phyloP scores from a whole-genome alignment of 345 rosid genomes.

The Punica granatum region DNA sequence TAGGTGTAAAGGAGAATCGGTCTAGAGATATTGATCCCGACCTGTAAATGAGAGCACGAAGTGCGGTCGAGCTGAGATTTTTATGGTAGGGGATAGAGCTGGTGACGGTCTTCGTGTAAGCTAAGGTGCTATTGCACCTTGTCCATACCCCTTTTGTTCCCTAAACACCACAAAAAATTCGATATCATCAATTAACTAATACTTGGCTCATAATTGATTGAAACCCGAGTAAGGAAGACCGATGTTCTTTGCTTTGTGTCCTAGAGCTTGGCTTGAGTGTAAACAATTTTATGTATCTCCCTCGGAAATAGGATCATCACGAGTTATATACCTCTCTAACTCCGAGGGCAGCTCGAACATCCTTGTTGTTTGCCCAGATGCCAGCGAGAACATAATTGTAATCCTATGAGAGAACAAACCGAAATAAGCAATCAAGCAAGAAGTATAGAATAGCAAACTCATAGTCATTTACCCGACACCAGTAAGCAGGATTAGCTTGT shows the following conservation, averaged over 20 bases:
- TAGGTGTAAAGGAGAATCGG: not conserved
- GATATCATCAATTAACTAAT: not conserved
- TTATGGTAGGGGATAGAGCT: slow-evolving; percentile 17
- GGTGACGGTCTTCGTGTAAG: slow-evolving; percentile 24
- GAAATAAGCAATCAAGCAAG: not conserved
- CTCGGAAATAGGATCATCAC: too few relatives aligned
- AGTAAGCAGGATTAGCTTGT: slow-evolving; percentile 7
- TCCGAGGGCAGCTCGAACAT: slow-evolving; percentile 24
- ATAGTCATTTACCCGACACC: slow-evolving; percentile 23
- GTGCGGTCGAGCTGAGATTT: slow-evolving; percentile 16
- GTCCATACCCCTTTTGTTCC: slow-evolving; percentile 24
- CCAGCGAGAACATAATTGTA: slow-evolving; percentile 26
- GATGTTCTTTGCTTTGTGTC: too few relatives aligned
- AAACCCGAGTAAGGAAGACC: too few relatives aligned
- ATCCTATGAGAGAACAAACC: slow-evolving; percentile 16
- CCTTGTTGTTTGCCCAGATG: slow-evolving; percentile 26
- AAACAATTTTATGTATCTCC: too few relatives aligned
- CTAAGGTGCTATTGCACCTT: slow-evolving; percentile 24
- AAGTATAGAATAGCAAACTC: not conserved
- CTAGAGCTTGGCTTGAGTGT: too few relatives aligned
- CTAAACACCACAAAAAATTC: slow-evolving; percentile 4
- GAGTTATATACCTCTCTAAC: slow-evolving; percentile 22
- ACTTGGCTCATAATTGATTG: too few relatives aligned
- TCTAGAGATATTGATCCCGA: not conserved
- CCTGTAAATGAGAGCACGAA: slow-evolving; percentile 31